Conservation (phyloP, 2,329 filamentous ascomycete genomes). For the Aspergillus chevalieri region DNA sequence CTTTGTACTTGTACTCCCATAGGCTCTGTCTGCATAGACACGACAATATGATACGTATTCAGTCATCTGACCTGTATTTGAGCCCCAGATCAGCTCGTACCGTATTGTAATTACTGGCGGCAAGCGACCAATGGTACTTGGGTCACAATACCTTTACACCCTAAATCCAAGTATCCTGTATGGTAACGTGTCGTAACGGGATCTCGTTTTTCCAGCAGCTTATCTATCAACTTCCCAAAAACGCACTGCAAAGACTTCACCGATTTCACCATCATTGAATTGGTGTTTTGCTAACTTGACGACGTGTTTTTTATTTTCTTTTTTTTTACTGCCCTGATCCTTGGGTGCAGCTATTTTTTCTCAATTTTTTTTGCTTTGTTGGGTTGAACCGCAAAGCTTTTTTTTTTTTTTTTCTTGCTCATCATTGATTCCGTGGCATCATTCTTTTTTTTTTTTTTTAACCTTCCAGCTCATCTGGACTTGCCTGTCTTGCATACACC, state of each 20-base stretch:
- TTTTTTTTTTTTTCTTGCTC: constrained; percentile 12
- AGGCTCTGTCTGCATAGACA: background rate
- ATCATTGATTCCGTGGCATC: constrained; percentile 5
- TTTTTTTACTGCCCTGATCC: constrained; percentile 2
- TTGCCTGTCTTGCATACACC: too few relatives aligned
- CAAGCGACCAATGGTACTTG: too few relatives aligned
- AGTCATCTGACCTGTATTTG: too few relatives aligned
- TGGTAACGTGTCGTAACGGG: background rate
- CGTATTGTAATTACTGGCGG: too few relatives aligned
- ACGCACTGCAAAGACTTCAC: constrained; percentile 5
- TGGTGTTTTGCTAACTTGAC: constrained; percentile 12
- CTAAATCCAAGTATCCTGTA: background rate
- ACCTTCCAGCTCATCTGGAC: background rate
- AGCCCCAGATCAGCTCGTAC: too few relatives aligned
- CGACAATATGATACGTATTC: background rate
- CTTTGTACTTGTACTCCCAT: background rate
- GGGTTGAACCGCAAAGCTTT: constrained; percentile 1
- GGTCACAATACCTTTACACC: too few relatives aligned
- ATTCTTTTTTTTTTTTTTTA: constrained; percentile 5
- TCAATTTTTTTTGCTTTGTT: constrained; percentile 9
- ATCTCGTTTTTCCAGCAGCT: constrained; percentile 6
- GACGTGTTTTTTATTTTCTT: constrained; percentile 3
- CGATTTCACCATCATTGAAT: constrained; percentile 9
- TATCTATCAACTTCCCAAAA: constrained; percentile 10
- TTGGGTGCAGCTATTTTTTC: constrained; percentile 3